These are phyloP conservation scores for Schizothecium vesticola DNA, from an alignment of 495 filamentous ascomycete genomes.

Conservation along the genomic window DNA sequence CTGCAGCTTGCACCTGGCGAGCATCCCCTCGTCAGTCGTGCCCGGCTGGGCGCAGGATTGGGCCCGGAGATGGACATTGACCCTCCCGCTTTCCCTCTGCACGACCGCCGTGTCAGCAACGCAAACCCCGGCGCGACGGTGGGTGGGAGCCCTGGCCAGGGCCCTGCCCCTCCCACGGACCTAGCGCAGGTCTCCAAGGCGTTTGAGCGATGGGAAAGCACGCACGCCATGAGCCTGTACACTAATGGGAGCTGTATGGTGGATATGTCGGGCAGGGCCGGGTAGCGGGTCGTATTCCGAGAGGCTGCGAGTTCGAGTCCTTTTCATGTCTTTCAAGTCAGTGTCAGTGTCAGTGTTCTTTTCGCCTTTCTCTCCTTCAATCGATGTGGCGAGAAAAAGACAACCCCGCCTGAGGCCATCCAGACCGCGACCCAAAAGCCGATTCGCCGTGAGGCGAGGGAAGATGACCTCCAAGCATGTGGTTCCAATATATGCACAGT, in stretches of 20 bases:
- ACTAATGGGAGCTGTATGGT: background rate
- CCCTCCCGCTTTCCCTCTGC: background rate
- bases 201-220: conserved; percentile 8
- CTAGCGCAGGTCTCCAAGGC: background rate
- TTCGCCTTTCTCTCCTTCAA: too few relatives aligned
- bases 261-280: background rate
- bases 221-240: conserved; percentile 8
- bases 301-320: too few relatives aligned
- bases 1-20: background rate
- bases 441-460: too few relatives aligned
- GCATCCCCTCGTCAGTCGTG: background rate
- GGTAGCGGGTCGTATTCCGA: background rate
- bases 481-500: too few relatives aligned
- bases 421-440: too few relatives aligned
- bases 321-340: too few relatives aligned
- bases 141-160: too few relatives aligned
- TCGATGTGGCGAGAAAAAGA: too few relatives aligned
- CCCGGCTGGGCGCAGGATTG: background rate
- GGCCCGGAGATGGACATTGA: background rate
- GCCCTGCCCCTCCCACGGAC: background rate
- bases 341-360: too few relatives aligned
- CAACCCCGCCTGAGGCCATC: too few relatives aligned
- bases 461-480: too few relatives aligned
- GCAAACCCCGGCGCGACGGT: too few relatives aligned
- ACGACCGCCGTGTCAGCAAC: background rate